Percentiles rank a stretch among this genome's conserved stretches.
Conservation (phyloP, 2,329 filamentous ascomycete genomes). For the Lecanicillium sp. region DNA sequence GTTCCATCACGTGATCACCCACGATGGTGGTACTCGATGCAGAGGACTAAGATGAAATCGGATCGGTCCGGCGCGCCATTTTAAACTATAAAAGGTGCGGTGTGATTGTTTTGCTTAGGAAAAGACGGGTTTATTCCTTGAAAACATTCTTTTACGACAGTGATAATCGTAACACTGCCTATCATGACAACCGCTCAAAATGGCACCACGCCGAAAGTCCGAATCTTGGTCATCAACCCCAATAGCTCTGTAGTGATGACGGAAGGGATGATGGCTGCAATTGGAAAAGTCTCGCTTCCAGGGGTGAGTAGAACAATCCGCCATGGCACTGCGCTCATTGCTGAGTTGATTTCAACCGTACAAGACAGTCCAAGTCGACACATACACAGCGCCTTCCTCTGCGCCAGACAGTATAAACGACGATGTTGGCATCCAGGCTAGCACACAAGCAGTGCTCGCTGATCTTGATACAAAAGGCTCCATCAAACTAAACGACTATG, state of each 20-base stretch:
- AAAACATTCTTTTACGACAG: conserved; percentile 5
- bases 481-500: conserved; percentile 39
- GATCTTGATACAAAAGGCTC: conserved; percentile 35
- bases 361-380: conserved; percentile 43
- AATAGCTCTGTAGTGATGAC: conserved; percentile 73
- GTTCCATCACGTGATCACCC: conserved; percentile 31
- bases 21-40: too few species aligned
- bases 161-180: not conserved
- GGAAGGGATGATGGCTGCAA: conserved; percentile 46
- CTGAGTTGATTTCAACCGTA: conserved; percentile 10
- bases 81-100: too few species aligned
- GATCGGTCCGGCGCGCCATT: conserved; percentile 2
- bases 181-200: not conserved
- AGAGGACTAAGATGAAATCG: not conserved
- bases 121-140: not conserved
- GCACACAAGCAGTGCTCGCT: conserved; percentile 53
- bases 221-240: conserved; percentile 68
- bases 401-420: conserved; percentile 74
- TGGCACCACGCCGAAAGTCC: conserved; percentile 12
- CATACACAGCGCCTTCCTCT: conserved; percentile 56
- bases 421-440: conserved; percentile 57
- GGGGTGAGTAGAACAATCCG: conserved; percentile 26
- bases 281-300: conserved; percentile 33
- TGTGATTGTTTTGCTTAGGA: too few species aligned
- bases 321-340: not conserved